Percentiles rank a stretch among this genome's conserved stretches.
These are phyloP conservation scores for Musa beccarii DNA, from an alignment of 176 grass and related monocot genomes.

Conservation along the genomic window DNA sequence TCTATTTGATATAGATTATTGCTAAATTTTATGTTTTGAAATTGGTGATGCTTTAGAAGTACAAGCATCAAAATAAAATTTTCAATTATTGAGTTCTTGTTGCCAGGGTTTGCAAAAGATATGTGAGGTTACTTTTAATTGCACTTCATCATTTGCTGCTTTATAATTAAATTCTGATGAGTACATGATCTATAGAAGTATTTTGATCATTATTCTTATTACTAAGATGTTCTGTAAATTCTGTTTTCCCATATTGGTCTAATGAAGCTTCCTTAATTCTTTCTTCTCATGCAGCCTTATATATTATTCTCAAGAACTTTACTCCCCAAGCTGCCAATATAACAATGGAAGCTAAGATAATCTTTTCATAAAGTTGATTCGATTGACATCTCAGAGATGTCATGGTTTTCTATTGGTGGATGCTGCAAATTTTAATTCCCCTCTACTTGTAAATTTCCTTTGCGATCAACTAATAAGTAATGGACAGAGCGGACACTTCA, in stretches of 20 bases:
- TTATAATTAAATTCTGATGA: too few relatives aligned
- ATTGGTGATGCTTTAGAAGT: too few relatives aligned
- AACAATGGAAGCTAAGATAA: background rate
- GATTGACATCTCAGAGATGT: background rate
- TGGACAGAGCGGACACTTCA: conserved; percentile 61
- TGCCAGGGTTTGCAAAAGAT: too few relatives aligned
- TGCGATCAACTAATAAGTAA: conserved; percentile 9
- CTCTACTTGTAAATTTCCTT: background rate
- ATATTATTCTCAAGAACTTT: background rate
- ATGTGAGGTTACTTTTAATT: too few relatives aligned
- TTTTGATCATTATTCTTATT: too few relatives aligned
- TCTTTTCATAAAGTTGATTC: background rate
- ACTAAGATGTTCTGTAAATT: background rate
- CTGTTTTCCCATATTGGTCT: background rate
- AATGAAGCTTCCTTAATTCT: background rate
- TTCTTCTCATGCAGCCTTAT: background rate
- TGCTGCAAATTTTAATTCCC: background rate
- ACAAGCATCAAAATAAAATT: too few relatives aligned
- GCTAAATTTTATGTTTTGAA: too few relatives aligned
- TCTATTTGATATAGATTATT: too few relatives aligned
- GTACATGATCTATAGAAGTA: too few relatives aligned
- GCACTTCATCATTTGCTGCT: too few relatives aligned
- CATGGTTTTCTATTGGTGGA: background rate
- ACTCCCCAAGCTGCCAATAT: background rate
- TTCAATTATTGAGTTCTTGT: too few relatives aligned